Evolutionary conservation across 1,139 yeast species (phyloP), one percentile per base, ranked within the genome.

Genomic region (Suhomyces terraborum): DNA sequence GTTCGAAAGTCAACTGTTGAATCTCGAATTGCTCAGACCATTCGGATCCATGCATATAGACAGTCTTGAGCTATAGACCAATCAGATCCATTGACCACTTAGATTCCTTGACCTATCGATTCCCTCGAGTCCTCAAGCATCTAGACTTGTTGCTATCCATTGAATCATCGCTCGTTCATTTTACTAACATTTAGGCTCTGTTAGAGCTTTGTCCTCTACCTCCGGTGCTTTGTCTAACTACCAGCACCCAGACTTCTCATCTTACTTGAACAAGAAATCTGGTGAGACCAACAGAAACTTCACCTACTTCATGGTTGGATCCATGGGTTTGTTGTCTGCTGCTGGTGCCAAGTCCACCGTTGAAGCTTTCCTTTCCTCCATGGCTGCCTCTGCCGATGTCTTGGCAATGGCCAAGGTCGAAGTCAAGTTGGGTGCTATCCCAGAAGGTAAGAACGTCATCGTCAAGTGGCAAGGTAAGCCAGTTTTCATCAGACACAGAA

Each of bases 401-500:
- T 80, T 94, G 73, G 98, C 98, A 49, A 84, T 94, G 96, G 98
- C 99, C 58, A 94, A 94, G 77, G 96, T 91, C 58, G 98, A 94
- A 77, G 96, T 94, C 56, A 93, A 88, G 69, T 82, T 94, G 61
- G 83, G 85, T 46, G 87, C 89, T 51, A 89, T 94, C 54, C 99
- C 99, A 59, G 91, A 86, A 68, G 98, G 98, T 71, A 91, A 91
- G 77, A 94, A 94, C 71, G 95, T 93, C 55, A 88, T 93, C 64
- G 95, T 94, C 59, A 94, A 94, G 75, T 94, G 98, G 98, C 96
- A 94, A 77, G 98, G 98, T 75, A 94, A 93, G 79, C 98, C 98
- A 54, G 97, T 94, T 54, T 94, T 94, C 75, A 89, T 94, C 69
- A 93, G 99, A 81, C 99, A 94, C 80, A 88, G 99, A 82, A 91